Evolutionary conservation across 1,284 basidiomycete species (phyloP), one percentile per base, ranked within the genome.

Genomic region (Calocybe gambosa): DNA sequence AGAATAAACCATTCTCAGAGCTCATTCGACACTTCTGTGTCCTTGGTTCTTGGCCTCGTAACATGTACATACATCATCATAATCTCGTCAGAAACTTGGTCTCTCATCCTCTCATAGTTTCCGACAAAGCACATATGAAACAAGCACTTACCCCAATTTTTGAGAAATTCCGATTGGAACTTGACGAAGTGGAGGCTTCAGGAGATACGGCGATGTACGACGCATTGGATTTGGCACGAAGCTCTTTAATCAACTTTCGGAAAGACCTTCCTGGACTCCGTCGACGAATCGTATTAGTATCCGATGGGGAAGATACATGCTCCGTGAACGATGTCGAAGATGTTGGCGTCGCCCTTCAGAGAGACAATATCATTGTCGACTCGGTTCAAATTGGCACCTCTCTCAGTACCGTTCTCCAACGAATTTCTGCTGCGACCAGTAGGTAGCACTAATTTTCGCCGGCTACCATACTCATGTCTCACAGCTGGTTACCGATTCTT

Each of bases 161-260:
- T 28, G 60, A 60, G 37, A 55, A 54, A 36, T 60, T 62, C 52
- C 43, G 58, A 19, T 29, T 54, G 35, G 33, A 42, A 4, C 54
- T 62, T 3, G 54, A 58, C 5, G 42, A 40, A 12, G 48, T 47
- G 0, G n/a, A 33, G 0, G 62, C 62, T 2, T 50, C 34, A 7
- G 62, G 61, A 7, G 47, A 62, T 39, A 63, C 59, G 12, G 57
- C 57, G 5, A 51, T 62, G 12, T 61, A 60, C 39, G 60, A 63
- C 41, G 57, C 60, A 0, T 50, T 62, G 4, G 60, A 62, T 40
- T 21, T 47, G 0, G 58, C 60, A 5, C 28, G 58, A 23, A 50
- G 38, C 2, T 42, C 52, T 13, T 45, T 62, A 5, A 44, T 49
- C 6, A 36, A 53, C 18, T 57, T 50, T 43, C 49, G 59, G 7